A percentile compares a stretch with the other conserved stretches of the same genome.
Conservation (phyloP, 1,139 yeast genomes). For the Spathaspora jeffriesii region DNA sequence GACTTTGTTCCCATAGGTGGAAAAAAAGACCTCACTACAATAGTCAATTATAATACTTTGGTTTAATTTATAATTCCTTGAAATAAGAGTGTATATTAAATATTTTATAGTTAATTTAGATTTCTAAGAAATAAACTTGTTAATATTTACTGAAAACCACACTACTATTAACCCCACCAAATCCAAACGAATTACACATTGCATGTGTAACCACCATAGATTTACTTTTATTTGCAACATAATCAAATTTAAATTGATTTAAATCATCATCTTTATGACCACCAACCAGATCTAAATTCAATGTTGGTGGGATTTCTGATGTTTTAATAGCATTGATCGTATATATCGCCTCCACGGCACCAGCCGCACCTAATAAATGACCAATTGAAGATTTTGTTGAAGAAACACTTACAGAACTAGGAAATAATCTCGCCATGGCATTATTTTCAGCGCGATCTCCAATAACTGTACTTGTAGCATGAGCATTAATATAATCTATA, state of each 20-base stretch:
- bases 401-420: conserved; percentile 48
- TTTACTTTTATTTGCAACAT: conserved; percentile 53
- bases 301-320: conserved; percentile 73
- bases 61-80: too few species aligned
- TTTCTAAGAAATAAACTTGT: not conserved
- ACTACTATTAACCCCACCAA: conserved; percentile 95
- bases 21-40: too few species aligned
- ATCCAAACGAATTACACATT: conserved; percentile 90
- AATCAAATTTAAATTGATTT: conserved; percentile 55
- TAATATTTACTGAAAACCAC: conserved; percentile 21
- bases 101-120: too few species aligned
- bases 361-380: conserved; percentile 95
- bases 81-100: too few species aligned
- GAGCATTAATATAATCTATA: conserved; percentile 87
- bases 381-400: conserved; percentile 95
- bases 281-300: conserved; percentile 63
- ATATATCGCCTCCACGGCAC: conserved; percentile 88
- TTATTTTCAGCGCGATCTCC: conserved; percentile 89
- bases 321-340: conserved; percentile 66
- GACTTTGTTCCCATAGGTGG: too few species aligned
- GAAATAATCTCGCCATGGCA: conserved; percentile 65
- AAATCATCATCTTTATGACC: conserved; percentile 39
- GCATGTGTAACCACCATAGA: conserved; percentile 52
- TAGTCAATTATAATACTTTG: too few species aligned
- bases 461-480: conserved; percentile 88